Evolutionary conservation across 2,329 filamentous ascomycete genomes (phyloP), one percentile per base, ranked within the genome.

Genomic region (Bipolaris zeicola): DNA sequence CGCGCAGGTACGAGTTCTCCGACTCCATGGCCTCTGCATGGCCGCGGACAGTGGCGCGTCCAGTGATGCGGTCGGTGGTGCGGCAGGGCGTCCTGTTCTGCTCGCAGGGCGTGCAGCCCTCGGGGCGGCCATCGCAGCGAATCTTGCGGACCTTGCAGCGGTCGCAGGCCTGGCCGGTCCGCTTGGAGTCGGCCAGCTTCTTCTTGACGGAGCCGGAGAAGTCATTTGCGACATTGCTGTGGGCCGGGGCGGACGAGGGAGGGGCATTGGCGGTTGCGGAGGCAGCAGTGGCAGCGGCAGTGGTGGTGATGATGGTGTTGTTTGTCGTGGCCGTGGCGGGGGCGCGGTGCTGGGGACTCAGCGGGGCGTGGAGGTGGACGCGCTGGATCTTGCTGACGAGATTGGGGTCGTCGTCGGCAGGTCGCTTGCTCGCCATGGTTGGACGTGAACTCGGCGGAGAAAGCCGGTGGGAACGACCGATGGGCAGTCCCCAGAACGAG

Each of bases 71-170:
- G 75, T 96, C 92, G 55, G 92, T 96, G 51, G 92, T 92, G 77
- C 86, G 88, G 78, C 92, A 96, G 70, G 90, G 85, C 66, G 89
- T 86, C 62, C 86, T 87, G 72, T 90, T 89, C 75, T 89, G 87
- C 66, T 86, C 80, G 79, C 92, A 96, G 67, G 91, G 89, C 60
- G 90, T 91, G 78, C 92, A 96, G 61, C 91, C 92, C 64, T 90
- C 88, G 31, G 89, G 86, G 38, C 89, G 82, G 51, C 87, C 89
- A 79, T 96, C 92, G 81, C 92, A 96, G 71, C 90, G 87, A 68
- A 96, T 96, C 78, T 96, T 96, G 65, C 92, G 87, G 55, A 92
- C 82, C 84, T 94, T 95, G 83, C 92, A 96, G 53, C 92, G 84
- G 77, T 96, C 91, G 81, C 91, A 96, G 31, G 91, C 91, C 78